phyloP scores from a whole-genome alignment of 2,329 filamentous ascomycete species.

The Calonectria naviculata region DNA sequence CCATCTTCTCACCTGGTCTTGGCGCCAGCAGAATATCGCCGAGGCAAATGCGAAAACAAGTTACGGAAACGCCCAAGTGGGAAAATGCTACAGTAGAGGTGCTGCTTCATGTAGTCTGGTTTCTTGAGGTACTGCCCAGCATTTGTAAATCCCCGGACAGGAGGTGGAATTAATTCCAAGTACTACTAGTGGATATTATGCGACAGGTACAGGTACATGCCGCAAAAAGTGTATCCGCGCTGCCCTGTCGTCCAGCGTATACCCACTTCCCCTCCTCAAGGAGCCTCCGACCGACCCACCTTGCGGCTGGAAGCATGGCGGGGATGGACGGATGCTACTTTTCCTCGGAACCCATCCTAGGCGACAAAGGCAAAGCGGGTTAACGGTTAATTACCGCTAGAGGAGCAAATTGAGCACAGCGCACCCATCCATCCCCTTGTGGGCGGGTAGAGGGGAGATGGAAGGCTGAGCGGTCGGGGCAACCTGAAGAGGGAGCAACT shows the following conservation, averaged over 20 bases:
- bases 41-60: not conserved
- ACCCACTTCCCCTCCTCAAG: slow-evolving; percentile 40
- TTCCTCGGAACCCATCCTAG: slow-evolving; percentile 5
- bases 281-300: slow-evolving; percentile 23
- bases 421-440: not conserved
- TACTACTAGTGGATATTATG: not conserved
- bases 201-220: not conserved
- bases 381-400: not conserved
- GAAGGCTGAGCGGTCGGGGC: not conserved
- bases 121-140: not conserved
- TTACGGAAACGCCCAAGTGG: not conserved
- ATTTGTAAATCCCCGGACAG: not conserved
- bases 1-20: not conserved
- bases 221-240: not conserved
- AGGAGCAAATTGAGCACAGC: not conserved
- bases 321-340: not conserved
- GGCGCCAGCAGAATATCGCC: not conserved
- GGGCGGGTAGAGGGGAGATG: not conserved
- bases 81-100: not conserved
- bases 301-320: slow-evolving; percentile 34
- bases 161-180: not conserved
- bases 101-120: not conserved
- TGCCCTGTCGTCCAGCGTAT: not conserved
- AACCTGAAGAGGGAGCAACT: not conserved
- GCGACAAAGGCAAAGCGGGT: not conserved